phyloP scores from a whole-genome alignment of 441 rosid species.

The Viola pubescens region DNA sequence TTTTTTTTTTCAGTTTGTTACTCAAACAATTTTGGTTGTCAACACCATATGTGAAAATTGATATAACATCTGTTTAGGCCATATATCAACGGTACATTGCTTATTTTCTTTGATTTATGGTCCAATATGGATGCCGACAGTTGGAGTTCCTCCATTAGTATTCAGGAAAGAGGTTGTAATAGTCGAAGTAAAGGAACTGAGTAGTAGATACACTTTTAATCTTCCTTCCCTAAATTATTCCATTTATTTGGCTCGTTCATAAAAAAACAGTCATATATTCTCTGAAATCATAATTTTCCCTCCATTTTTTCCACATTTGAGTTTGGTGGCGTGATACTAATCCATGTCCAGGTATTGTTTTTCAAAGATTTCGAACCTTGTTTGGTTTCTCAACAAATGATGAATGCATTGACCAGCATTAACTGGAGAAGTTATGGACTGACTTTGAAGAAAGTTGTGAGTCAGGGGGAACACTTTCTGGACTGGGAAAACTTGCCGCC shows the following conservation, averaged over 20 bases:
- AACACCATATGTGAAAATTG: too few species aligned
- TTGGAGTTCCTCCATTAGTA: not conserved
- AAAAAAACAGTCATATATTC: too few species aligned
- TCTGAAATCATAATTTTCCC: too few species aligned
- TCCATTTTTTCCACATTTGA: not conserved
- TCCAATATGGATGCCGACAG: not conserved
- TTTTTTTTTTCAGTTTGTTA: too few species aligned
- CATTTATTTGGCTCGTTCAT: too few species aligned
- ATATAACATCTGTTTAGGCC: too few species aligned
- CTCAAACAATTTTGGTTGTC: too few species aligned
- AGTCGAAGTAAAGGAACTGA: too few species aligned
- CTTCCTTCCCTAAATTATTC: too few species aligned
- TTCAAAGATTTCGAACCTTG: slow-evolving; percentile 60
- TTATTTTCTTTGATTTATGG: not conserved
- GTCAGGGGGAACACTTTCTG: slow-evolving; percentile 39
- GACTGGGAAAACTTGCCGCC: slow-evolving; percentile 66
- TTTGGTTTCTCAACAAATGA: slow-evolving; percentile 36
- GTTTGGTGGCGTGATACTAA: not conserved
- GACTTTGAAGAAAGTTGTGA: slow-evolving; percentile 35
- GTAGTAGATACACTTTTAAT: too few species aligned
- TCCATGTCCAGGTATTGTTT: slow-evolving; percentile 49
- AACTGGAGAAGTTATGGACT: slow-evolving; percentile 89
- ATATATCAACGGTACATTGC: not conserved
- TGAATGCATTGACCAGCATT: slow-evolving; percentile 47
- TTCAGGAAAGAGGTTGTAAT: too few species aligned